Evolutionary conservation across 495 filamentous ascomycete species (phyloP).

Genomic region (Aspergillus sparsus): DNA sequence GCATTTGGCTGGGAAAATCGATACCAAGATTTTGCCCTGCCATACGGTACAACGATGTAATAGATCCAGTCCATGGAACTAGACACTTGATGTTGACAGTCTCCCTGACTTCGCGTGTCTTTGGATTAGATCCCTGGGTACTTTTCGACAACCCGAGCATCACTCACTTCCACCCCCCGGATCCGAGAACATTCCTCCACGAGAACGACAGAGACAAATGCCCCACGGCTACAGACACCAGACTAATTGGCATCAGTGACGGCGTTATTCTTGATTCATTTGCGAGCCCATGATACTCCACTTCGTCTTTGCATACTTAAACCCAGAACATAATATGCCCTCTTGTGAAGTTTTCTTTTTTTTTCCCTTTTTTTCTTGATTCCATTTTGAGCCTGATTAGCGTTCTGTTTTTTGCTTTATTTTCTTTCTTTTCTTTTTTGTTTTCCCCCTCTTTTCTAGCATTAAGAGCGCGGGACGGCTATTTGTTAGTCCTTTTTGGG

Average conservation of each 20-base stretch:
- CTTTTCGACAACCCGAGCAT: constrained; percentile 22
- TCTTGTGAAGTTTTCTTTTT: constrained; percentile 26
- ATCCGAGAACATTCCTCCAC: constrained; percentile 28
- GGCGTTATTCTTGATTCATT: constrained; percentile 49
- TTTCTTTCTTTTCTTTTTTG: constrained; percentile 27
- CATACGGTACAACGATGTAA: constrained; percentile 62
- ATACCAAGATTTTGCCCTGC: constrained; percentile 58
- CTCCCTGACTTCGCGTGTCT: constrained; percentile 32
- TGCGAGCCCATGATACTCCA: constrained; percentile 55
- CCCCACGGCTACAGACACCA: constrained; percentile 34
- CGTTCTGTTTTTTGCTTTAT: constrained; percentile 27
- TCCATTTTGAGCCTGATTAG: constrained; percentile 41
- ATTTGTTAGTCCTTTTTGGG: constrained; percentile 43
- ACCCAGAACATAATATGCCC: constrained; percentile 37
- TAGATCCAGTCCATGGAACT: constrained; percentile 25
- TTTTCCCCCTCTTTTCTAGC: constrained; percentile 34
- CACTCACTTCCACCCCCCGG: constrained; percentile 19
- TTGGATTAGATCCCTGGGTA: constrained; percentile 29
- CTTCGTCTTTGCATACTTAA: constrained; percentile 41
- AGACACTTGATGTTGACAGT: constrained; percentile 31
- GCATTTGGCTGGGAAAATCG: constrained; percentile 76
- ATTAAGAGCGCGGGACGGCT: constrained; percentile 56
- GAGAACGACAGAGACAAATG: constrained; percentile 34
- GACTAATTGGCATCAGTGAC: constrained; percentile 52
- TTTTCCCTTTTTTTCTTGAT: constrained; percentile 30